These are phyloP conservation scores for Sisymbrium altissimum DNA, from an alignment of 345 rosid genomes.

Conservation along the genomic window DNA sequence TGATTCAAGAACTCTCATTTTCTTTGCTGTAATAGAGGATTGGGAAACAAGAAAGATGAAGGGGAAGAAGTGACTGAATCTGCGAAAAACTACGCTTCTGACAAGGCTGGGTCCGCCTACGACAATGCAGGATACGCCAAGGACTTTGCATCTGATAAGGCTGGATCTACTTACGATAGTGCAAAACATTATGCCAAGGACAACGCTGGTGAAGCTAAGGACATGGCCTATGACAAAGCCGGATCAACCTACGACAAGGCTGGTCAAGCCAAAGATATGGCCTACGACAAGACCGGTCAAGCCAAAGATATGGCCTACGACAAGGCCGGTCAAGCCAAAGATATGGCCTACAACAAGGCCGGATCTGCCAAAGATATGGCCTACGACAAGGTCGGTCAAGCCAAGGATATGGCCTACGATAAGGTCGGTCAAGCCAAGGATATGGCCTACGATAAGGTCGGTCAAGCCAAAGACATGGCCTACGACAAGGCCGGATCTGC, in stretches of 20 bases:
- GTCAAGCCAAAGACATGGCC: slow-evolving; percentile 25
- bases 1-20: not conserved
- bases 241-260: slow-evolving; percentile 20
- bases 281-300: not conserved
- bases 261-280: slow-evolving; percentile 17
- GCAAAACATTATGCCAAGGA: not conserved
- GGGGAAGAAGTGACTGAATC: slow-evolving; percentile 17
- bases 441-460: not conserved
- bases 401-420: slow-evolving; percentile 7
- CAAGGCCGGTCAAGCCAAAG: slow-evolving; percentile 16
- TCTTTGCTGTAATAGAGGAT: slow-evolving; percentile 4
- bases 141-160: slow-evolving; percentile 14
- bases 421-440: slow-evolving; percentile 8
- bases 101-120: slow-evolving; percentile 35
- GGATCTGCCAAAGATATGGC: not conserved
- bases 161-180: slow-evolving; percentile 33
- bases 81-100: slow-evolving; percentile 9
- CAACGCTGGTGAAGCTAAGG: slow-evolving; percentile 14
- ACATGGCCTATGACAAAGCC: slow-evolving; percentile 33
- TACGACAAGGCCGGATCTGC: not conserved
- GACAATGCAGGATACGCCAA: slow-evolving; percentile 19
- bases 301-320: not conserved
- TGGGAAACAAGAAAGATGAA: slow-evolving; percentile 27
- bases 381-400: slow-evolving; percentile 16
- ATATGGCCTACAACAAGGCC: not conserved